phyloP scores from a whole-genome alignment of 257 asterid genomes.

The Jacaranda mimosifolia region DNA sequence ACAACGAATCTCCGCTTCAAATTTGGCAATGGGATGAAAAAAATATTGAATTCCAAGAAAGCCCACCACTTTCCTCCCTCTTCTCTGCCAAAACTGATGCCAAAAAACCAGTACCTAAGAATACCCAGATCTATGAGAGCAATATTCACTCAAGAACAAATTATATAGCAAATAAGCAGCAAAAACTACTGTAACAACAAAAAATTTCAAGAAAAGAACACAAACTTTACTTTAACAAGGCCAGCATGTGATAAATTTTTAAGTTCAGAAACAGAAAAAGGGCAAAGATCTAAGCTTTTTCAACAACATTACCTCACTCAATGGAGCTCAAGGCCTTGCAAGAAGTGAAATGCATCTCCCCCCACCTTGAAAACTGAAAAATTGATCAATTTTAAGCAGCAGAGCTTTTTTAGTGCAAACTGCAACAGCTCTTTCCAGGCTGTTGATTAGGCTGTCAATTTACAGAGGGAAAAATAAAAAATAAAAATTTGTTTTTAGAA shows the following conservation, averaged over 20 bases:
- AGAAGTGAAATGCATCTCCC: conserved; percentile 40
- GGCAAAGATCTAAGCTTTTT: conserved; percentile 37
- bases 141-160: conserved; percentile 25
- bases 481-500: conserved; percentile 9
- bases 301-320: conserved; percentile 44
- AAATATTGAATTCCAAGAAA: conserved; percentile 16
- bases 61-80: conserved; percentile 18
- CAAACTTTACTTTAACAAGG: neutral
- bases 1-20: conserved; percentile 16
- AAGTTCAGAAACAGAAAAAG: conserved; percentile 21
- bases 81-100: conserved; percentile 24
- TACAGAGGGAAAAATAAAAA: conserved; percentile 53
- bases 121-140: conserved; percentile 46
- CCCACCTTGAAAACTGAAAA: conserved; percentile 41
- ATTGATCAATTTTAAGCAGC: conserved; percentile 32
- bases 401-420: conserved; percentile 50
- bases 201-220: neutral
- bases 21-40: neutral
- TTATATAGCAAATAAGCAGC: conserved; percentile 21
- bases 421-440: conserved; percentile 76
- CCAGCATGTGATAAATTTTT: conserved; percentile 24
- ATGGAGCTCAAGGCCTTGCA: conserved; percentile 34
- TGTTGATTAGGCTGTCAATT: conserved; percentile 78
- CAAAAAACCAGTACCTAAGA: conserved; percentile 32
- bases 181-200: conserved; percentile 3